phyloP scores from a whole-genome alignment of 805 yeast species.

The Candida chauliodis region DNA sequence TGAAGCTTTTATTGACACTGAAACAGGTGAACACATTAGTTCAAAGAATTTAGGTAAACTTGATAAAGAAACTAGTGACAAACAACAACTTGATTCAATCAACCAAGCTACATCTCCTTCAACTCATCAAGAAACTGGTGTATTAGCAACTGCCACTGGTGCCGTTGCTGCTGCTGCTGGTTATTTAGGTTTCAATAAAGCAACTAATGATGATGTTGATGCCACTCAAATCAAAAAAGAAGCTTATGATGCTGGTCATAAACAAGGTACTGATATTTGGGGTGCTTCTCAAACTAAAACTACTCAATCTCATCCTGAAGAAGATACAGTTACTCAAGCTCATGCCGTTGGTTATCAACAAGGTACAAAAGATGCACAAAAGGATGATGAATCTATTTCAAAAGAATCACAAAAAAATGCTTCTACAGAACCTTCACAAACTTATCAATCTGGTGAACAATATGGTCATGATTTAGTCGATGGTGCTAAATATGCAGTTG shows the following conservation, averaged over 20 bases:
- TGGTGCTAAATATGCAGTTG: conserved; percentile 4
- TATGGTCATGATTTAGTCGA: background rate
- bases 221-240: background rate
- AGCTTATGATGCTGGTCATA: conserved; percentile 2
- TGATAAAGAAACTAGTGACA: background rate
- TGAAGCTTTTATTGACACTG: conserved; percentile 4
- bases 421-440: background rate
- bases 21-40: conserved; percentile 3
- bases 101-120: background rate
- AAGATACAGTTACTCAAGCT: conserved; percentile 7
- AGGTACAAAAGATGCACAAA: conserved; percentile 2
- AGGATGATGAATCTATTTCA: background rate
- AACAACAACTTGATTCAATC: background rate
- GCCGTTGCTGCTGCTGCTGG: conserved; percentile 8
- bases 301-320: conserved; percentile 1
- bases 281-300: background rate
- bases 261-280: conserved; percentile 3
- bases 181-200: conserved; percentile 3
- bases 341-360: conserved; percentile 6
- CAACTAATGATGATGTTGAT: background rate
- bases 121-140: conserved; percentile 6
- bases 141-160: conserved; percentile 7
- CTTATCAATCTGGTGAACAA: conserved; percentile 4
- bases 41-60: background rate
- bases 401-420: background rate